phyloP scores from a whole-genome alignment of 2,329 filamentous ascomycete genomes.

The Pseudocercospora macadamiae region DNA sequence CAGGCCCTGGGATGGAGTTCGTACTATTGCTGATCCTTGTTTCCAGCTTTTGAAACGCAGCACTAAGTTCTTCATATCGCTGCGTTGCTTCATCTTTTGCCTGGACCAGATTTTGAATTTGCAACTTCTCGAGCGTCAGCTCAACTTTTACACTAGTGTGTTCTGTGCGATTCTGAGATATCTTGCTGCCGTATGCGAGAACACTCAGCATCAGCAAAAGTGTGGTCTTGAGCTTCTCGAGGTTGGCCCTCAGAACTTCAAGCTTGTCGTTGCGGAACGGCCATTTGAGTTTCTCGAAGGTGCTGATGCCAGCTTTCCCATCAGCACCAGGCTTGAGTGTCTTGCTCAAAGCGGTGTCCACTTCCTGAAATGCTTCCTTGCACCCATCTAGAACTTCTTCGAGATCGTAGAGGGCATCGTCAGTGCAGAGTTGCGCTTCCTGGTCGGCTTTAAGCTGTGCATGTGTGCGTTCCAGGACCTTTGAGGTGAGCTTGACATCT shows the following conservation, averaged over 20 bases:
- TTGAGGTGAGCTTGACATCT: conserved; percentile 23
- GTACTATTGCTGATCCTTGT: neutral
- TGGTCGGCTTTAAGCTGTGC: conserved; percentile 12
- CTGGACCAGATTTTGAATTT: conserved; percentile 18
- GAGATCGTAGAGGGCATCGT: conserved; percentile 17
- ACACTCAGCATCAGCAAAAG: conserved; percentile 27
- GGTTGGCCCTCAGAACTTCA: conserved; percentile 20
- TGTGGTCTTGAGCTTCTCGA: conserved; percentile 25
- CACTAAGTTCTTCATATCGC: conserved; percentile 17
- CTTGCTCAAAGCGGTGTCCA: conserved; percentile 14
- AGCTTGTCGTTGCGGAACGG: conserved; percentile 19
- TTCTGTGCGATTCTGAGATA: neutral
- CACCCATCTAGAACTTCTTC: conserved; percentile 19
- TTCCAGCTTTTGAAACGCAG: conserved; percentile 8
- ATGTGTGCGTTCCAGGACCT: conserved; percentile 13
- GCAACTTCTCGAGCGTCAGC: conserved; percentile 16
- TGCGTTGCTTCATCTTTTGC: conserved; percentile 21
- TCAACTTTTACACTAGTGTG: neutral
- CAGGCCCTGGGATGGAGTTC: neutral
- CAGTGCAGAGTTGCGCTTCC: conserved; percentile 1
- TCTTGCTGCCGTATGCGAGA: conserved; percentile 15
- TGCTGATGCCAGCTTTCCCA: neutral
- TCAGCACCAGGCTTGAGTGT: neutral
- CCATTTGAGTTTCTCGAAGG: conserved; percentile 13
- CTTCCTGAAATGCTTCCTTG: conserved; percentile 22